Conservation (phyloP, 2,329 filamentous ascomycete genomes). For the Zymoseptoria crescenta region DNA sequence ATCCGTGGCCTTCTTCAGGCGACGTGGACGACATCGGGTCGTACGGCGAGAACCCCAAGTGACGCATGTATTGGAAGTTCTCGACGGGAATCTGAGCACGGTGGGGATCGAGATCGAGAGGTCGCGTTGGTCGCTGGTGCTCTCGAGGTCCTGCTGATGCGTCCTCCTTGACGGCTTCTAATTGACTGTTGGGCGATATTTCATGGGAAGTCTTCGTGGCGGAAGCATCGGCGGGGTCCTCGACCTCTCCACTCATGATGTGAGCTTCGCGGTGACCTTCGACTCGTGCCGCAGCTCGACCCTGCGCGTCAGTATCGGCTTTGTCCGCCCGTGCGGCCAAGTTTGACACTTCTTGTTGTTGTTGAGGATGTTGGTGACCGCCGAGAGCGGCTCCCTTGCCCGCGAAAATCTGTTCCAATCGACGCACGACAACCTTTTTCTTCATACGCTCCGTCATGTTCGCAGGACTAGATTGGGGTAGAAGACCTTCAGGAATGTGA, state of each 20-base stretch:
- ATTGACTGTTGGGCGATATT: conserved; percentile 1
- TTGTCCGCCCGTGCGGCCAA: conserved; percentile 44
- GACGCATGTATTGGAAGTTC: conserved; percentile 72
- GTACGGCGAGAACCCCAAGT: conserved; percentile 60
- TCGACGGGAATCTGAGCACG: conserved; percentile 67
- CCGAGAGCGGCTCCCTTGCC: conserved; percentile 49
- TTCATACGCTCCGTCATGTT: conserved; percentile 63
- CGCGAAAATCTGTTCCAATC: conserved; percentile 74
- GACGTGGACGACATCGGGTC: conserved; percentile 44
- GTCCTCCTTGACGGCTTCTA: conserved; percentile 1
- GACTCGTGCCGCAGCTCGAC: conserved; percentile 21
- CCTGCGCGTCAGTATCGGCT: conserved; percentile 33
- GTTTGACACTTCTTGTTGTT: conserved; percentile 51
- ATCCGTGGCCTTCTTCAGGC: conserved; percentile 61
- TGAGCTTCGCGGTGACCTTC: conserved; percentile 42
- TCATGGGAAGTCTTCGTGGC: neutral
- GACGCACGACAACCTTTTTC: conserved; percentile 67
- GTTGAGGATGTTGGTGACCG: conserved; percentile 43
- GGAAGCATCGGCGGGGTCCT: conserved; percentile 14
- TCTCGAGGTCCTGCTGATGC: neutral
- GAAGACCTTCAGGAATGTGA: conserved; percentile 62
- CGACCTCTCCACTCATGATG: conserved; percentile 33
- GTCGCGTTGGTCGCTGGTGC: conserved; percentile 70
- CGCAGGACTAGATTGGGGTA: conserved; percentile 48
- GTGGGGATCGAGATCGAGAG: conserved; percentile 68